A percentile compares a stretch with the other conserved stretches of the same genome.
phyloP scores from a whole-genome alignment of 2,329 filamentous ascomycete species.

The Trichocomaceae sp. region DNA sequence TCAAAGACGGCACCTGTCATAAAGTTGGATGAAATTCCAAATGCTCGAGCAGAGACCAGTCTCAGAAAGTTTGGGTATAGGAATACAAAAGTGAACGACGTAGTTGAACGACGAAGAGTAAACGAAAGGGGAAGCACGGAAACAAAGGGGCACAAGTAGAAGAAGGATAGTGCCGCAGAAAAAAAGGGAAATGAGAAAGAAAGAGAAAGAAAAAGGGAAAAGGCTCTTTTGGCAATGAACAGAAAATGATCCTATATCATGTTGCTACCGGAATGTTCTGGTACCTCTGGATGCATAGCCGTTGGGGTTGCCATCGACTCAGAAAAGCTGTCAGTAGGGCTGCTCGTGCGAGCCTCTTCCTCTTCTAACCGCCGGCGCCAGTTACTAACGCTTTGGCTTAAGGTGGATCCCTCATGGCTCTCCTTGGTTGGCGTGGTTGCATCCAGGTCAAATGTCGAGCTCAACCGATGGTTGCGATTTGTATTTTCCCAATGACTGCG shows the following conservation, averaged over 20 bases:
- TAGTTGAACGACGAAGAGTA: neutral
- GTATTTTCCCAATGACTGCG: slow-evolving; percentile 92
- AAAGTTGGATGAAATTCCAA: slow-evolving; percentile 4
- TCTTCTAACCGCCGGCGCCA: slow-evolving; percentile 73
- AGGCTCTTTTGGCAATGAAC: slow-evolving; percentile 3
- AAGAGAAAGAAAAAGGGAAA: too few relatives aligned
- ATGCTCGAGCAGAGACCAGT: slow-evolving; percentile 5
- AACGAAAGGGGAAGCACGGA: neutral
- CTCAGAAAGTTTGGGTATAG: slow-evolving; percentile 12
- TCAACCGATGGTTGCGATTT: slow-evolving; percentile 89
- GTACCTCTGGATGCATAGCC: slow-evolving; percentile 8
- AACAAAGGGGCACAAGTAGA: neutral
- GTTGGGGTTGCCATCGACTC: slow-evolving; percentile 20
- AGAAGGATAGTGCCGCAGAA: neutral
- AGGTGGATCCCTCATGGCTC: slow-evolving; percentile 31
- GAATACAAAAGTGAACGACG: slow-evolving; percentile 6
- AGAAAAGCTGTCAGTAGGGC: slow-evolving; percentile 15
- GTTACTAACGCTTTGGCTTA: slow-evolving; percentile 68
- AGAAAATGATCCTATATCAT: slow-evolving; percentile 27
- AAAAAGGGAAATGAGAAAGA: neutral
- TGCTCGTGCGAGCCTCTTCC: slow-evolving; percentile 37
- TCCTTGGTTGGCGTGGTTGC: slow-evolving; percentile 45
- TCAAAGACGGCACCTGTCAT: slow-evolving; percentile 19
- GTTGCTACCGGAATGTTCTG: slow-evolving; percentile 20
- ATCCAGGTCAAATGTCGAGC: slow-evolving; percentile 84